phyloP scores from a whole-genome alignment of 2,329 filamentous ascomycete species.

The Coniochaeta sp. region DNA sequence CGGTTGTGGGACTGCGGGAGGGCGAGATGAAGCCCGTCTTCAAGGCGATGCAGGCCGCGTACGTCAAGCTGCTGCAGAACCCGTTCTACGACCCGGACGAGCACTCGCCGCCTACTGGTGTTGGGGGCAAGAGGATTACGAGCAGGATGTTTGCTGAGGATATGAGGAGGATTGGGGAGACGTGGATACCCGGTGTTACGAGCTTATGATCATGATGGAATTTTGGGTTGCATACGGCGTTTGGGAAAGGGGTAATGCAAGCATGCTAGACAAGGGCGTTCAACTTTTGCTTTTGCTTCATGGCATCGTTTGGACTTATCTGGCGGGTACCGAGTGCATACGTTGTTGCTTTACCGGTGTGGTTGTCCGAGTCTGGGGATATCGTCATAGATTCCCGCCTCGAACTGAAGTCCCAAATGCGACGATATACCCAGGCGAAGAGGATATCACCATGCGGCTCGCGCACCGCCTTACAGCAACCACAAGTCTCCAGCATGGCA shows the following conservation, averaged over 20 bases:
- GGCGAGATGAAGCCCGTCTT: constrained; percentile 90
- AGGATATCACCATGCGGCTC: no score
- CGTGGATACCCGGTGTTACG: constrained; percentile 70
- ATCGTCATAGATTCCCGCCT: no score
- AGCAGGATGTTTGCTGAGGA: constrained; percentile 76
- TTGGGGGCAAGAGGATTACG: constrained; percentile 63
- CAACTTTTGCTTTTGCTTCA: no score
- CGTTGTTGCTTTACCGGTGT: no score
- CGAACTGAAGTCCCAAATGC: no score
- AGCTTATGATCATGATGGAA: constrained; percentile 36
- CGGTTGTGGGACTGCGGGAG: constrained; percentile 62
- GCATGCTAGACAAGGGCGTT: no score
- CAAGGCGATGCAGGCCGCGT: constrained; percentile 85
- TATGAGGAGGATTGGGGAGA: constrained; percentile 77
- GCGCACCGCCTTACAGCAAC: neutral
- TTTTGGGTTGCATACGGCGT: neutral
- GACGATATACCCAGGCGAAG: no score
- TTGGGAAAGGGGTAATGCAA: neutral
- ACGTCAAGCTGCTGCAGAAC: constrained; percentile 82
- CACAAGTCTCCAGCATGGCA: neutral
- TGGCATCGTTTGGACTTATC: no score
- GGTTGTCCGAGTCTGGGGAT: no score
- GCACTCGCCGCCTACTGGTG: constrained; percentile 53
- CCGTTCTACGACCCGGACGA: constrained; percentile 92
- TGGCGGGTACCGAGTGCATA: no score